Evolutionary conservation across 768 basidiomycete species (phyloP), one percentile per base, ranked within the genome.

Genomic region (Cantharellus anzutake): DNA sequence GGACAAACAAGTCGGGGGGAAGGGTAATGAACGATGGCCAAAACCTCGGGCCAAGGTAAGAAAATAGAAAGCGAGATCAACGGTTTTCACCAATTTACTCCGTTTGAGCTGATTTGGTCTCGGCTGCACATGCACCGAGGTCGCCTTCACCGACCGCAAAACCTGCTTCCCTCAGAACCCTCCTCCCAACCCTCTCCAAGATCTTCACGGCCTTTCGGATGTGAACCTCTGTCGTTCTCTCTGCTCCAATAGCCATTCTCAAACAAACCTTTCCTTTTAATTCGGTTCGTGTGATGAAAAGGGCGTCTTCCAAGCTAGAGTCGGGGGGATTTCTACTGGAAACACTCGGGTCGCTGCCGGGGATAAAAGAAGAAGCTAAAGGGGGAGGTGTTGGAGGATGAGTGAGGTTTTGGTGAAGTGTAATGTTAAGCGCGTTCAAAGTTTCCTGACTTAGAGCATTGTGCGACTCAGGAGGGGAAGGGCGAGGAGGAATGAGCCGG

Each of bases 251-350:
- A 1, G 83, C 86, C 40, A 93, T 72, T 1, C 92, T 76, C 37
- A 94, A 73, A 66, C 88, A 91, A 63, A 80, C 79, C 5, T 76
- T 74, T 1, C 81, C 84, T 59, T 84, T 82, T 35, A 96, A 69
- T 42, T 76, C 75, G 0, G 91, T 92, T 67, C 84, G 84, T 4
- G 90, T 91, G 41, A 96, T 70, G 59, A 80, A 72, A 52, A 94
- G 78, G 63, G 87, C 80, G 59, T 75, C 20, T 29, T 29, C 20
- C 20, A 29, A 29, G 20, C 20, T 29, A 29, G 20, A 29, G 20
- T 29, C 20, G 20, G 20, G 20, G 20, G 20, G 20, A 29, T 29
- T 29, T 29, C 20, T 29, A 29, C 20, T 29, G 20, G 20, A 29
- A 29, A 29, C 20, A 29, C 20, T 29, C 20, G 20, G 20, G 20